A percentile compares a stretch with the other conserved stretches of the same genome.
phyloP scores from a whole-genome alignment of 1,139 yeast genomes.

The Hemisphaericaspora xylofermentans region DNA sequence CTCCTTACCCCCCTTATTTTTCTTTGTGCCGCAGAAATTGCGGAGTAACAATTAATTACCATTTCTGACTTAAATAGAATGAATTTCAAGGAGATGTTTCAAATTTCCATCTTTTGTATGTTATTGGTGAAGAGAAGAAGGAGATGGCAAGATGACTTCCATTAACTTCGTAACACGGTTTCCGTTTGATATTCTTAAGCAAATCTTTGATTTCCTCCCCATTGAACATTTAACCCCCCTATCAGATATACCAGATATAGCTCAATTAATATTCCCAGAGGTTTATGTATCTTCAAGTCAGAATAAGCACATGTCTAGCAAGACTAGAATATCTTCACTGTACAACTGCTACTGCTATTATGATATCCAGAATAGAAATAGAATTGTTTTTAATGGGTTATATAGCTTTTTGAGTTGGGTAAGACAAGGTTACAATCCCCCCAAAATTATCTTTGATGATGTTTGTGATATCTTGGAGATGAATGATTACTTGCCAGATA shows the following conservation, averaged over 20 bases:
- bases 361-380: neutral
- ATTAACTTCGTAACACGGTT: constrained; percentile 3
- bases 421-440: neutral
- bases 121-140: neutral
- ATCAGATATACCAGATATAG: constrained; percentile 4
- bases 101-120: too few relatives aligned
- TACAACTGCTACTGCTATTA: neutral
- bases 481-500: neutral
- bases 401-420: neutral
- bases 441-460: constrained; percentile 2
- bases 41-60: too few relatives aligned
- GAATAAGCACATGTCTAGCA: neutral
- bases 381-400: neutral
- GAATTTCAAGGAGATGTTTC: too few relatives aligned
- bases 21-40: neutral
- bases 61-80: too few relatives aligned
- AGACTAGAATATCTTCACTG: neutral
- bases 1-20: neutral
- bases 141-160: neutral
- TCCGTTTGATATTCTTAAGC: constrained; percentile 9
- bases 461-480: constrained; percentile 2
- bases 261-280: neutral
- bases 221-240: constrained; percentile 1
- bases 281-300: neutral
- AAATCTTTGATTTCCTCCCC: constrained; percentile 7